These are phyloP conservation scores for Candida albicans DNA, from an alignment of 1,139 yeast species.

Conservation along the genomic window DNA sequence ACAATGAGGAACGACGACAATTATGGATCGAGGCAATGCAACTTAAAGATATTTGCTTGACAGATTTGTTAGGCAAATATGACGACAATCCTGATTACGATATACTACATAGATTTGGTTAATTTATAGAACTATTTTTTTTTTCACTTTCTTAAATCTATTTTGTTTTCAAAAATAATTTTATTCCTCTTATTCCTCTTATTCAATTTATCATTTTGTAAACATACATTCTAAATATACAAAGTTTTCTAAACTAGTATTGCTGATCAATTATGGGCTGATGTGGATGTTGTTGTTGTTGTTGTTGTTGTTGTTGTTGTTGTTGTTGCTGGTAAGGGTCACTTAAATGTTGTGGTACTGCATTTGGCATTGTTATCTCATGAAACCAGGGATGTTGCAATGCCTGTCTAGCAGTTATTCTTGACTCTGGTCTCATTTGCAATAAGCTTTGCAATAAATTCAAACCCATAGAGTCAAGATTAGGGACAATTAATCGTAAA, in stretches of 20 bases:
- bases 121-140: neutral
- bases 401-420: slow-evolving; percentile 90
- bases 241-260: slow-evolving; percentile 11
- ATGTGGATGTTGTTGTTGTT: slow-evolving; percentile 12
- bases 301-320: slow-evolving; percentile 28
- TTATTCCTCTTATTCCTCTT: neutral
- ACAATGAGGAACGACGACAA: slow-evolving; percentile 6
- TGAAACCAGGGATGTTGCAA: slow-evolving; percentile 95
- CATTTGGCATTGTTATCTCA: slow-evolving; percentile 57
- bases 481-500: slow-evolving; percentile 72
- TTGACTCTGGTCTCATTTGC: slow-evolving; percentile 89
- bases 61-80: slow-evolving; percentile 8
- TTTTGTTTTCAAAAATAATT: neutral
- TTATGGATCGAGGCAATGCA: slow-evolving; percentile 12
- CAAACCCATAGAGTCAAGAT: slow-evolving; percentile 76
- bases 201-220: no score
- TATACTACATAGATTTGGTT: slow-evolving; percentile 8
- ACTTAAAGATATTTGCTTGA: slow-evolving; percentile 9
- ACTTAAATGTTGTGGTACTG: slow-evolving; percentile 32
- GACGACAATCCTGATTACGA: slow-evolving; percentile 10
- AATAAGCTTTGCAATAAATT: slow-evolving; percentile 74
- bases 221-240: neutral
- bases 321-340: slow-evolving; percentile 43
- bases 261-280: slow-evolving; percentile 18
- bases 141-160: neutral